Conservation (phyloP, 768 basidiomycete species). For the Lactifluus pinguis region DNA sequence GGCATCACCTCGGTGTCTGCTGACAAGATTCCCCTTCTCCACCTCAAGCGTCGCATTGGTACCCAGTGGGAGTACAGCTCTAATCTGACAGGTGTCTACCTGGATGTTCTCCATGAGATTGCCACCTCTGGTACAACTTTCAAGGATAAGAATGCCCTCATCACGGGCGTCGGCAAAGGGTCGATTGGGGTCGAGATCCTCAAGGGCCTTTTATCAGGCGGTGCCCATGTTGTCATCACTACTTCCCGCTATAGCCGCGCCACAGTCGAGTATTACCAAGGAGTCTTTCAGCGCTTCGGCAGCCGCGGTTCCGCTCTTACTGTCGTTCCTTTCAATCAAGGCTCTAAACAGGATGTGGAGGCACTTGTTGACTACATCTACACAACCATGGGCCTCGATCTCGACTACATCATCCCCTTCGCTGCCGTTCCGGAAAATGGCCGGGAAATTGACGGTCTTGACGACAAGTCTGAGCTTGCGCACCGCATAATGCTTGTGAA, state of each 20-base stretch:
- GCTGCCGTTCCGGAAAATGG: conserved; percentile 98
- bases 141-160: conserved; percentile 96
- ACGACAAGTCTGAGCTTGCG: conserved; percentile 95
- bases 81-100: conserved; percentile 90
- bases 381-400: conserved; percentile 86
- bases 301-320: no score
- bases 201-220: conserved; percentile 93
- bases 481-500: conserved; percentile 45
- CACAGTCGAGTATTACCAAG: conserved; percentile 70
- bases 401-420: conserved; percentile 98
- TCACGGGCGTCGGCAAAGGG: conserved; percentile 96
- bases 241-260: conserved; percentile 95
- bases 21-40: conserved; percentile 40
- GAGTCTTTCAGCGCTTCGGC: no score
- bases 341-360: conserved; percentile 97
- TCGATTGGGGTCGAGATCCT: conserved; percentile 97
- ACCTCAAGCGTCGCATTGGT: conserved; percentile 95
- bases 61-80: conserved; percentile 94
- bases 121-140: conserved; percentile 98
- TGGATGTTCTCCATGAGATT: conserved; percentile 96
- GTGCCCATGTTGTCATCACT: conserved; percentile 93
- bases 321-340: conserved; percentile 25
- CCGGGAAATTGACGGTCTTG: conserved; percentile 93
- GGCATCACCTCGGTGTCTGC: conserved; percentile 59
- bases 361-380: conserved; percentile 98